Base-by-base conservation (phyloP, 2,329 filamentous ascomycete species). In the Beauveria asiatica region DNA sequence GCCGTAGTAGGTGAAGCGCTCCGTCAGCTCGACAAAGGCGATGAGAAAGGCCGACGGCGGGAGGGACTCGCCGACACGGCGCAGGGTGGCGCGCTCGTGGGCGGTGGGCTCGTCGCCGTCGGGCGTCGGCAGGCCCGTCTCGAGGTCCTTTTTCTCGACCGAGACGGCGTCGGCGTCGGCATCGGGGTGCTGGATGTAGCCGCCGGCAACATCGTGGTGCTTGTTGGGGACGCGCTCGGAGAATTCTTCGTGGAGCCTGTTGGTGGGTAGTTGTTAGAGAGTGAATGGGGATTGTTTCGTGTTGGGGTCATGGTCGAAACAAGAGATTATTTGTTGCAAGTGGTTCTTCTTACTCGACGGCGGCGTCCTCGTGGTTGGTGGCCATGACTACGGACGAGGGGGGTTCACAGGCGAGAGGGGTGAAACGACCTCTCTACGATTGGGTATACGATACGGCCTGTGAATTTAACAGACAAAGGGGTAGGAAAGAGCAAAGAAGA, bases 1-100 rank as follows among this genome's bases (percentile, higher is more conserved):
- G 63, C 80, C 80, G 63, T 83, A 83, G 74, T 80, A 83, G 61
- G 81, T 79, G 73, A 85, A 84, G 58, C 83, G 80, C 69, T 85
- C 82, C 1, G 71, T 74, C 45, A 83, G 70, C 66, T 84, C 82
- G 50, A 84, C 80, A 17, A 81, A 64, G 33, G 81, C 81, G 37
- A 84, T 80, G 57, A 84, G 72, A 73, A 79, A 83, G 57, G 81
- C 81, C 0, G 80, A 81, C 39, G 77, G 63, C 13, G 82, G 82
- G 53, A 84, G 71, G 62, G 77, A 79, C 70, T 83, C 81, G 44
- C 79, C 79, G 37, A 84, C 65, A 64, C 81, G 80, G 52, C 78
- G 79, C 57, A 84, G 70, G 4, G 74, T 75, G 25, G 65, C 70
- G 70, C 75, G 78, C 70, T 84, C 82, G 19, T 78, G 72, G 1